phyloP scores from a whole-genome alignment of 257 asterid species.

The Knoxia roxburghii region DNA sequence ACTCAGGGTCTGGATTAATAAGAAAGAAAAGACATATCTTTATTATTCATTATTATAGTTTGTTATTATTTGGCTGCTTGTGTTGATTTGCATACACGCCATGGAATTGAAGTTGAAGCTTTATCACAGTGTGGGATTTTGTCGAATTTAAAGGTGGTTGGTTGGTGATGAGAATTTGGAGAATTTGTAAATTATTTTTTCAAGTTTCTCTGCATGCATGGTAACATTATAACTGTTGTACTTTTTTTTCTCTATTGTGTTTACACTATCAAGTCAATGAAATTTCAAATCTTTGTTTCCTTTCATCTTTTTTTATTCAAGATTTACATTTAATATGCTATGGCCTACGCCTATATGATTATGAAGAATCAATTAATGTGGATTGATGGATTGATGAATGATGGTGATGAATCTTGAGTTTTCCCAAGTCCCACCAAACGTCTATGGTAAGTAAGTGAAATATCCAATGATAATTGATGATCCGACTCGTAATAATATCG shows the following conservation, averaged over 20 bases:
- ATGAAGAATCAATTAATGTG: neutral
- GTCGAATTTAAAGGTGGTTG: neutral
- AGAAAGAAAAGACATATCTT: too few relatives aligned
- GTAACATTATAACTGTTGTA: neutral
- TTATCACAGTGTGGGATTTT: constrained; percentile 4
- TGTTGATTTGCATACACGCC: constrained; percentile 6
- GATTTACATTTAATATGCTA: neutral
- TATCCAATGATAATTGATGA: too few relatives aligned
- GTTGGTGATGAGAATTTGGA: constrained; percentile 3
- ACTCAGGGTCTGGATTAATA: too few relatives aligned
- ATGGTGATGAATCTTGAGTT: too few relatives aligned
- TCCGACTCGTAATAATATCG: too few relatives aligned
- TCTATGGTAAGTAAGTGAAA: too few relatives aligned
- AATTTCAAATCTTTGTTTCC: neutral
- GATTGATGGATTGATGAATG: neutral
- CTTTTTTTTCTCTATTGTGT: neutral
- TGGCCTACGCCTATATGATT: neutral
- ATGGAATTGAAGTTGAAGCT: neutral
- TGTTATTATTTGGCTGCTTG: too few relatives aligned
- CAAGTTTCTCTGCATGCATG: constrained; percentile 5
- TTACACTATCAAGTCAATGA: constrained; percentile 1
- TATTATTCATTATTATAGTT: too few relatives aligned
- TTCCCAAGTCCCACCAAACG: too few relatives aligned
- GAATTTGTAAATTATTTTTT: constrained; percentile 8
- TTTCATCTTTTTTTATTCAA: neutral